Evolutionary conservation across 176 grass and related monocot species (phyloP).

Genomic region (Rhynchospora tenuis): DNA sequence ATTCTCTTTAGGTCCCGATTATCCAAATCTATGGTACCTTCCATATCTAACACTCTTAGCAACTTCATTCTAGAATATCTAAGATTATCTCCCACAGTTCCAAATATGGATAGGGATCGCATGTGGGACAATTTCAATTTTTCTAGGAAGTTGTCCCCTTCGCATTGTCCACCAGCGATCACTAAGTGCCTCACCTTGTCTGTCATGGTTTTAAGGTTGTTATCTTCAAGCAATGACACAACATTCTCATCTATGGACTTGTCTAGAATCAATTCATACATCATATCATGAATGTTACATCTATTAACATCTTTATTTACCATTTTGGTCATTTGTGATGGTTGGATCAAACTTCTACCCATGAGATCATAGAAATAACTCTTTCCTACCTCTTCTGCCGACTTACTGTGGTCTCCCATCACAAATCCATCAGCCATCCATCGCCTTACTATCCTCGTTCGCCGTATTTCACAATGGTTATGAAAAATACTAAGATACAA

Average conservation of each 20-base stretch:
- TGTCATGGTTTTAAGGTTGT: not conserved
- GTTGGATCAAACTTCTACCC: constrained; percentile 10
- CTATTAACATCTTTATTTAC: not conserved
- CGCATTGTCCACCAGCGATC: not conserved
- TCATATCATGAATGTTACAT: constrained; percentile 28
- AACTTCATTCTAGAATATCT: not conserved
- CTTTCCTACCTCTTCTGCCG: not conserved
- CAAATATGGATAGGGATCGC: constrained; percentile 23
- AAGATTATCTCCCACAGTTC: not conserved
- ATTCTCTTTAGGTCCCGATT: constrained; percentile 1
- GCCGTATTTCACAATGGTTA: constrained; percentile 6
- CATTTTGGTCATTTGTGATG: not conserved
- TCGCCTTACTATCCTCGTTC: constrained; percentile 13
- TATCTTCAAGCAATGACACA: not conserved
- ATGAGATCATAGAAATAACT: constrained; percentile 27
- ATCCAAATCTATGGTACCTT: not conserved
- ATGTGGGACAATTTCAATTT: not conserved
- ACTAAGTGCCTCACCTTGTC: not conserved
- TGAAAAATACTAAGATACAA: constrained; percentile 26
- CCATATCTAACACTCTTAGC: constrained; percentile 32
- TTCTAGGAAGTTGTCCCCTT: not conserved
- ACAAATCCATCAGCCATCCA: constrained; percentile 35
- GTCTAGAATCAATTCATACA: constrained; percentile 19
- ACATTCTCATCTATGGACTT: constrained; percentile 29
- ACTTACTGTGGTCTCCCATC: not conserved